Evolutionary conservation across 2,329 filamentous ascomycete genomes (phyloP).

Genomic region (Ophiosphaerella herpotricha): DNA sequence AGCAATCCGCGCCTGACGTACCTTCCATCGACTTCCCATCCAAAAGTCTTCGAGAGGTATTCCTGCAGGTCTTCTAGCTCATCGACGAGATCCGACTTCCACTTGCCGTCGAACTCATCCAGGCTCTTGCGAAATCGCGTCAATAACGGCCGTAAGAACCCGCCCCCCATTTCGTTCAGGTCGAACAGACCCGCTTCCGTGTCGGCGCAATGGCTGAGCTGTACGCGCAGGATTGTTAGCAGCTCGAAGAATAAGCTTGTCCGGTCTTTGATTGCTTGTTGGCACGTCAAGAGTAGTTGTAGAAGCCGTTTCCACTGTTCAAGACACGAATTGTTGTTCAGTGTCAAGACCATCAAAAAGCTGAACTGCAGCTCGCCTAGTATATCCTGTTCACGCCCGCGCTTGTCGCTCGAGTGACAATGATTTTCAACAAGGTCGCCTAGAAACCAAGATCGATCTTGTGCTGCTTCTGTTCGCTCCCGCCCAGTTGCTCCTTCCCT

Average conservation of each 20-base stretch:
- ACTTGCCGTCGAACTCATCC: slow-evolving; percentile 51
- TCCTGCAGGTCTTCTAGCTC: slow-evolving; percentile 61
- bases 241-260: slow-evolving; percentile 58
- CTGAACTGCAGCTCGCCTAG: slow-evolving; percentile 66
- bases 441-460: slow-evolving; percentile 66
- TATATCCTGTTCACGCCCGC: slow-evolving; percentile 37
- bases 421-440: slow-evolving; percentile 55
- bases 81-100: slow-evolving; percentile 52
- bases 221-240: slow-evolving; percentile 55
- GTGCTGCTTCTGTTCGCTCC: slow-evolving; percentile 65
- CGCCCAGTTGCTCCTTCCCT: slow-evolving; percentile 63
- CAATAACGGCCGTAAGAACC: slow-evolving; percentile 59
- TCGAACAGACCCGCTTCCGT: slow-evolving; percentile 67
- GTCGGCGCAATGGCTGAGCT: slow-evolving; percentile 61
- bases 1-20: slow-evolving; percentile 63
- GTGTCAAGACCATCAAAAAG: slow-evolving; percentile 65
- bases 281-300: slow-evolving; percentile 61
- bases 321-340: slow-evolving; percentile 69
- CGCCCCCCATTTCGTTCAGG: slow-evolving; percentile 57
- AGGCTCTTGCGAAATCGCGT: slow-evolving; percentile 57
- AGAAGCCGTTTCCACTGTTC: slow-evolving; percentile 69
- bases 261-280: slow-evolving; percentile 54
- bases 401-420: slow-evolving; percentile 38
- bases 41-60: slow-evolving; percentile 59
- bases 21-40: slow-evolving; percentile 62